Percentiles rank a stretch among this genome's conserved stretches.
Evolutionary conservation across 2,329 filamentous ascomycete species (phyloP).

Genomic region (Hymenotorrendiella dingleyae): DNA sequence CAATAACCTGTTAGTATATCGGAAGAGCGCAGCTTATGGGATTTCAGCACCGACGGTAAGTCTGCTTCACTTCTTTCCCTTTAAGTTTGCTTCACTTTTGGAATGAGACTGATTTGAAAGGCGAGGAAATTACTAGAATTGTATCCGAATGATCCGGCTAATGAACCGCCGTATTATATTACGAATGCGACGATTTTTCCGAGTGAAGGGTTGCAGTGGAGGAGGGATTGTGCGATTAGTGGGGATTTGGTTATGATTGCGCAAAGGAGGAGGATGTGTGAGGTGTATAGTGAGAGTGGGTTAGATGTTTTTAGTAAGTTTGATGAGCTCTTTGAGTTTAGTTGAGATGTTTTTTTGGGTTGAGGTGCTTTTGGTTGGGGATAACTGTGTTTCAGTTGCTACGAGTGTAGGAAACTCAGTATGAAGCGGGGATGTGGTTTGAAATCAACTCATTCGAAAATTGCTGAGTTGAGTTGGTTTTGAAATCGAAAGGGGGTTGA

Average conservation of each 20-base stretch:
- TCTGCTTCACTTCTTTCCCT: too few relatives aligned
- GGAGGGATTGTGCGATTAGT: conserved; percentile 40
- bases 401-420: too few relatives aligned
- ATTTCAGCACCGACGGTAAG: conserved; percentile 41
- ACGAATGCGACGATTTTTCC: conserved; percentile 28
- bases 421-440: too few relatives aligned
- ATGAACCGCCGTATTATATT: conserved; percentile 39
- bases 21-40: conserved; percentile 33
- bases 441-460: too few relatives aligned
- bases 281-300: conserved; percentile 33
- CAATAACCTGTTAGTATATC: conserved; percentile 36
- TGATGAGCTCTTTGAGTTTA: too few relatives aligned
- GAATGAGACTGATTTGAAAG: too few relatives aligned
- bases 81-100: too few relatives aligned
- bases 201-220: conserved; percentile 37
- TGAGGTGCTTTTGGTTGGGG: too few relatives aligned
- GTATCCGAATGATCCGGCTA: conserved; percentile 44
- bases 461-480: too few relatives aligned
- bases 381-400: too few relatives aligned
- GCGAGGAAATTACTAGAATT: conserved; percentile 39
- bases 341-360: too few relatives aligned
- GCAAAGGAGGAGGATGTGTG: conserved; percentile 39
- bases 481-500: too few relatives aligned
- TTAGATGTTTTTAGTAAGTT: conserved; percentile 38
- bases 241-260: conserved; percentile 44